Evolutionary conservation across 441 rosid species (phyloP).

Genomic region (Biscutella laevigata): DNA sequence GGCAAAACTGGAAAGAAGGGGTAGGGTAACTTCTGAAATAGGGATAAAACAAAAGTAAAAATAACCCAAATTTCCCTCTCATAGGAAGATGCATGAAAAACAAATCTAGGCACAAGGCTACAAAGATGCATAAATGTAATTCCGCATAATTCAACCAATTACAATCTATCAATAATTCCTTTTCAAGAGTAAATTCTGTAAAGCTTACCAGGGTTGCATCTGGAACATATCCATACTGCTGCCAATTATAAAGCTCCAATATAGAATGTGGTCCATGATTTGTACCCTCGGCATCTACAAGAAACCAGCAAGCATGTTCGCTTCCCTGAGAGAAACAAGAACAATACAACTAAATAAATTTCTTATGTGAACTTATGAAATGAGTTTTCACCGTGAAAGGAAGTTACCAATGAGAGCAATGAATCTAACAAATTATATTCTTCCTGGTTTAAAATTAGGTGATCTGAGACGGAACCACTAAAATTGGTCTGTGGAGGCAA

Average conservation of each 20-base stretch:
- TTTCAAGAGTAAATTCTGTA: background rate
- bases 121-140: background rate
- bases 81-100: background rate
- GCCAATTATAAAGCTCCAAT: constrained; percentile 62
- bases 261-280: constrained; percentile 81
- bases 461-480: constrained; percentile 25
- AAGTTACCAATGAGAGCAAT: constrained; percentile 40
- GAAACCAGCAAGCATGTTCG: constrained; percentile 69
- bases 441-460: constrained; percentile 27
- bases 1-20: background rate
- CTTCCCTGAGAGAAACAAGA: constrained; percentile 39
- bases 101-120: constrained; percentile 1
- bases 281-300: constrained; percentile 59
- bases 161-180: background rate
- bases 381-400: constrained; percentile 14
- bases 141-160: background rate
- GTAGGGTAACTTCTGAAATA: background rate
- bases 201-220: constrained; percentile 58
- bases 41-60: constrained; percentile 1
- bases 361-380: background rate
- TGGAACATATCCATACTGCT: constrained; percentile 45
- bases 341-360: constrained; percentile 1
- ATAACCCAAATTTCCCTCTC: background rate
- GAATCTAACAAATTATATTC: constrained; percentile 23
- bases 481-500: constrained; percentile 28